phyloP scores from a whole-genome alignment of 23 red algal species.

The Agarophyton chilense region DNA sequence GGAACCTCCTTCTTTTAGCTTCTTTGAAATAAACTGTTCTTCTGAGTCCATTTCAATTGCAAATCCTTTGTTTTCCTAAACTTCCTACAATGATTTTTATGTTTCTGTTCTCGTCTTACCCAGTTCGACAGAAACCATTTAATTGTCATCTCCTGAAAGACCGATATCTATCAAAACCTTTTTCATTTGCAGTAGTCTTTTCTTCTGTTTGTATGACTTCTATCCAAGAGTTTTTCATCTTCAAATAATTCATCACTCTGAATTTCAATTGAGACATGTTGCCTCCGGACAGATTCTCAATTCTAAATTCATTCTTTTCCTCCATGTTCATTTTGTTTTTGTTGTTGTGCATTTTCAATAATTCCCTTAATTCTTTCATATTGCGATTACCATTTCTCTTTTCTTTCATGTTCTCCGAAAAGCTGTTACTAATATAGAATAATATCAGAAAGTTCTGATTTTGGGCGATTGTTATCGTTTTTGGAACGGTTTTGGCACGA shows the following conservation, averaged over 20 bases:
- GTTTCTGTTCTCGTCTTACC: not conserved
- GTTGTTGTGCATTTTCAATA: no score
- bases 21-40: not conserved
- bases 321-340: no score
- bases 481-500: no score
- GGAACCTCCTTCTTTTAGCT: not conserved
- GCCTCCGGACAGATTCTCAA: not conserved
- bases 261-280: not conserved
- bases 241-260: not conserved
- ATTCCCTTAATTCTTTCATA: no score
- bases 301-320: not conserved
- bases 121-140: not conserved
- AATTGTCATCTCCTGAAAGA: not conserved
- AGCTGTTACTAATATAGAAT: no score
- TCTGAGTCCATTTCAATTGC: not conserved
- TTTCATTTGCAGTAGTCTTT: not conserved
- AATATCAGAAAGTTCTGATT: no score
- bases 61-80: not conserved
- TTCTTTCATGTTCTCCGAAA: no score
- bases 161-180: not conserved
- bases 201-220: not conserved
- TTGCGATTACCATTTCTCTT: no score
- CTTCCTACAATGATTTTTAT: not conserved
- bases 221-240: not conserved
- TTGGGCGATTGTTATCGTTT: no score